These are phyloP conservation scores for Ophiostoma tasmaniense DNA, from an alignment of 2,329 filamentous ascomycete species.

Conservation along the genomic window DNA sequence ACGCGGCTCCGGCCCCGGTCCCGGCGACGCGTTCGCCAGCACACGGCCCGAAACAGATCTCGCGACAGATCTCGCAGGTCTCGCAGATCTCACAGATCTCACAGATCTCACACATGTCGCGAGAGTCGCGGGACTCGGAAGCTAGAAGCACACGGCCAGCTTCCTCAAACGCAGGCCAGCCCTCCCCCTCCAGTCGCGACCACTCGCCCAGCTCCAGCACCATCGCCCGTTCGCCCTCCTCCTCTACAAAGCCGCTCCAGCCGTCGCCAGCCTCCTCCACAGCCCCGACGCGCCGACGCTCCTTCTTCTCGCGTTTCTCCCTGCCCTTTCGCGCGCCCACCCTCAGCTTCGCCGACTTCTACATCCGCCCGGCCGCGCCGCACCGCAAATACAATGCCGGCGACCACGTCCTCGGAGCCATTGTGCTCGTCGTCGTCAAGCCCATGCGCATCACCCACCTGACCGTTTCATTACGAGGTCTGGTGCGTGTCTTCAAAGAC, in stretches of 20 bases:
- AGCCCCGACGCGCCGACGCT: slow-evolving; percentile 26
- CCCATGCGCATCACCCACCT: slow-evolving; percentile 71
- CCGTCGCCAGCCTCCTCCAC: slow-evolving; percentile 34
- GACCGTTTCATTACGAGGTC: slow-evolving; percentile 68
- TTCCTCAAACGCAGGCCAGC: background rate
- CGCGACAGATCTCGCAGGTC: background rate
- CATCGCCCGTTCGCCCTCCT: background rate
- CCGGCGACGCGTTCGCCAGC: background rate
- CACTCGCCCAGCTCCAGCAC: background rate
- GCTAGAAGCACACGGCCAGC: background rate
- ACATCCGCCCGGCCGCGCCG: slow-evolving; percentile 67
- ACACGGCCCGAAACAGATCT: background rate
- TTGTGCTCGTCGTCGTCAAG: slow-evolving; percentile 64
- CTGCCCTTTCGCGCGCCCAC: slow-evolving; percentile 42
- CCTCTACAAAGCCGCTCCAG: slow-evolving; percentile 28
- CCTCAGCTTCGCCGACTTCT: slow-evolving; percentile 68
- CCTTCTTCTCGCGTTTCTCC: slow-evolving; percentile 45
- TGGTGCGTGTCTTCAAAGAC: slow-evolving; percentile 70
- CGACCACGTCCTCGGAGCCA: slow-evolving; percentile 63
- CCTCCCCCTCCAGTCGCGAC: background rate
- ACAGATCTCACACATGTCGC: background rate
- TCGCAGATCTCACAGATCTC: background rate
- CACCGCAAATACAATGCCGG: slow-evolving; percentile 69
- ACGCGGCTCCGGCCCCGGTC: background rate
- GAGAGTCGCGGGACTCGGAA: background rate